Evolutionary conservation across 192 early-diverging fungal species (phyloP).

Genomic region (Pilaira anomala): DNA sequence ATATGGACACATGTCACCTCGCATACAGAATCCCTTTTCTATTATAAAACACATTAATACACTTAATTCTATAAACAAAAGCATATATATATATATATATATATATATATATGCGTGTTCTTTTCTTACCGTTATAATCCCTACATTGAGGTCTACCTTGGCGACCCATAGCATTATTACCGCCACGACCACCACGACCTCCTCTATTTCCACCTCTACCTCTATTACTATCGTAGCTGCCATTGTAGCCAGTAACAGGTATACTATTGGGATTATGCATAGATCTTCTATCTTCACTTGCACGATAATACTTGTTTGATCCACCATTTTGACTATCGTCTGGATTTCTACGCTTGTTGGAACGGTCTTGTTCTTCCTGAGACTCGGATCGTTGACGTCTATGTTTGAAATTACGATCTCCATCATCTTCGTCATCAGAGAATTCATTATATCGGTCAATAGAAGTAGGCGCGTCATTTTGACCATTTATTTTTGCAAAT

Average conservation of each 20-base stretch:
- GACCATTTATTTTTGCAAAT: slow-evolving; percentile 48
- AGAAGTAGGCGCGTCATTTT: slow-evolving; percentile 12
- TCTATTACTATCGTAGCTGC: slow-evolving; percentile 16
- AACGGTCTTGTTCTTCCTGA: slow-evolving; percentile 31
- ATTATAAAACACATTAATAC: slow-evolving; percentile 1
- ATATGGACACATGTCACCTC: slow-evolving; percentile 77
- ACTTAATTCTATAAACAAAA: not conserved
- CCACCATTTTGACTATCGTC: slow-evolving; percentile 22
- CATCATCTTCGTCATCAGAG: slow-evolving; percentile 62
- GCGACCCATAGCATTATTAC: slow-evolving; percentile 36
- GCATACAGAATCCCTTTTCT: slow-evolving; percentile 80
- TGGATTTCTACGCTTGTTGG: slow-evolving; percentile 15
- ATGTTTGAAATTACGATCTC: slow-evolving; percentile 71
- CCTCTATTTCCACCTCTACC: slow-evolving; percentile 38
- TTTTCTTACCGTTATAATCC: slow-evolving; percentile 69
- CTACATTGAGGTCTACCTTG: slow-evolving; percentile 55
- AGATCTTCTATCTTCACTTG: slow-evolving; percentile 6
- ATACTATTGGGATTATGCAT: slow-evolving; percentile 20
- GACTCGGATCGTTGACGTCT: slow-evolving; percentile 46
- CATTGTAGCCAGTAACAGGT: slow-evolving; percentile 32
- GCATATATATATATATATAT: not conserved
- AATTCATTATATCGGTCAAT: slow-evolving; percentile 33
- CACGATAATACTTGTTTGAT: slow-evolving; percentile 28
- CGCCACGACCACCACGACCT: slow-evolving; percentile 37
- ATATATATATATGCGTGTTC: not conserved